Evolutionary conservation across 2,329 filamentous ascomycete species (phyloP).

Genomic region (Lachnellula suecica): DNA sequence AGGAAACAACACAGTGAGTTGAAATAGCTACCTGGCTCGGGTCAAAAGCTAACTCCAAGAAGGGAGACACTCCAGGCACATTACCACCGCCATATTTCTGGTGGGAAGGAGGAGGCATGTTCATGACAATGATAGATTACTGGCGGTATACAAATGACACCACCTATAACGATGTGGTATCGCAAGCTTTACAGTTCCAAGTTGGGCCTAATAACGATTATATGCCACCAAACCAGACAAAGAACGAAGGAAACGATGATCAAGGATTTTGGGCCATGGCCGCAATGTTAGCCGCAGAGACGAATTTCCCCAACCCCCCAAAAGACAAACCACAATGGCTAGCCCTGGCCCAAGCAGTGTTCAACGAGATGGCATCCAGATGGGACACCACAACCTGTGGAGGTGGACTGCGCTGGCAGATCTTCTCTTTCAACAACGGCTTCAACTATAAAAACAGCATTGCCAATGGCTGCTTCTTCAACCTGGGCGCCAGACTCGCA

Average conservation of each 20-base stretch:
- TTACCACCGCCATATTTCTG: constrained; percentile 52
- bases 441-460: constrained; percentile 74
- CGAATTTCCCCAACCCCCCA: constrained; percentile 58
- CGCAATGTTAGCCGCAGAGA: constrained; percentile 68
- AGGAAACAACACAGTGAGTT: constrained; percentile 46
- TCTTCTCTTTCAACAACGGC: constrained; percentile 79
- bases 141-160: constrained; percentile 78
- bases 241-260: constrained; percentile 70
- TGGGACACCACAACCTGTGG: constrained; percentile 69
- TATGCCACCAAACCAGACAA: constrained; percentile 72
- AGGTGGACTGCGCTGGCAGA: constrained; percentile 83
- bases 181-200: constrained; percentile 70
- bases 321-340: constrained; percentile 62
- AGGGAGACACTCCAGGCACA: constrained; percentile 47
- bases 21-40: not conserved
- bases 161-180: constrained; percentile 66
- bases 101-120: constrained; percentile 73
- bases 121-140: constrained; percentile 73
- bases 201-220: constrained; percentile 71
- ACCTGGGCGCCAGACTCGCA: constrained; percentile 64
- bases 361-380: constrained; percentile 71
- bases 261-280: constrained; percentile 74
- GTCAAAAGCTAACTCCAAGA: constrained; percentile 4
- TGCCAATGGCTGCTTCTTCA: constrained; percentile 61
- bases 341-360: constrained; percentile 73